Evolutionary conservation across 768 basidiomycete genomes (phyloP), one percentile per base, ranked within the genome.

Genomic region (Hysterangium stoloniferum): DNA sequence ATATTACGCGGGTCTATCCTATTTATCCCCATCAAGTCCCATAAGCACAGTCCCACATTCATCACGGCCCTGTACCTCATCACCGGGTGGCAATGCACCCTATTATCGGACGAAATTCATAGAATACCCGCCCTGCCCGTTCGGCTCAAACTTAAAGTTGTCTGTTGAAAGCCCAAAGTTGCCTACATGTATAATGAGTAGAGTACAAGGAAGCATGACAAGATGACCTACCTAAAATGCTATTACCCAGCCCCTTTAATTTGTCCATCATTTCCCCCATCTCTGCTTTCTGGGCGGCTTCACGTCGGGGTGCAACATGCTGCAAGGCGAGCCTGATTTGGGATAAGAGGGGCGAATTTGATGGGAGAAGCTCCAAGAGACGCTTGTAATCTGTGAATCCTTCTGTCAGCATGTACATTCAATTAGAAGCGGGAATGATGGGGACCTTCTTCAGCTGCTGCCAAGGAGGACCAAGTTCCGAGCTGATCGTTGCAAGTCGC

Each of bases 81-180:
- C 22, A 40, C 37, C 37, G n/a, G 22, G 6, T 22, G 37, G 37
- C 27, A 27, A 17, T 17, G 24, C 19, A 4, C 25, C n/a, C n/a
- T n/a, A 44, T 28, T 38, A 83, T 58, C 64, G 75, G 38, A 69
- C 71, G 62, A 98, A 96, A 59, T 88, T 87, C 78, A 98, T 80
- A 1, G 86, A 87, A 69, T 97, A 98, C 0, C 95, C 92, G n/a
- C 95, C 95, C 55, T 92, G 83, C 5, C 84, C 89, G 56, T 95
- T 94, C 15, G 90, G 90, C 53, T 83, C 82, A 60, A 99, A 90
- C 68, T 98, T 86, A 76, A 98, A 98, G 68, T 95, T 98, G 62
- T 98, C 84, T 0, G 94, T 97, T 12, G 86, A 92, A 56, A 98
- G 65, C 15, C 96, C 95, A 61, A 98, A 98, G 54, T 86, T 88